A percentile compares a stretch with the other conserved stretches of the same genome.
Conservation (phyloP, 192 early-diverging fungal genomes). For the Podila minutissima region DNA sequence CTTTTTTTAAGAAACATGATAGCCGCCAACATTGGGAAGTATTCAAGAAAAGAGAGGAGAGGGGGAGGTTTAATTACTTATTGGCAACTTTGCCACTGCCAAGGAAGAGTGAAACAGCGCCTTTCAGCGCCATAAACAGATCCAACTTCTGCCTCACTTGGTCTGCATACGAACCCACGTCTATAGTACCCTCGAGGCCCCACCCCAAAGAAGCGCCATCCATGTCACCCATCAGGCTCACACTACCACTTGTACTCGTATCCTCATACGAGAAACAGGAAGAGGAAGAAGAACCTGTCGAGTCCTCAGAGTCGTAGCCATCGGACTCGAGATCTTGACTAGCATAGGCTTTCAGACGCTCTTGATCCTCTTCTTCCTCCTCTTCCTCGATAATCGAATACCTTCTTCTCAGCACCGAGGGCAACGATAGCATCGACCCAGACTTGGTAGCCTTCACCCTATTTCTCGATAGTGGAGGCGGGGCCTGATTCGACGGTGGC, state of each 20-base stretch:
- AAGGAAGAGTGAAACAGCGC: constrained; percentile 8
- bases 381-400: constrained; percentile 33
- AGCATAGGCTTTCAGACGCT: neutral
- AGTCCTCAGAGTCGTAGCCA: neutral
- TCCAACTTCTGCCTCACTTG: constrained; percentile 9
- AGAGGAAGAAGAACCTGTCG: constrained; percentile 9
- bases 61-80: neutral
- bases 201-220: neutral
- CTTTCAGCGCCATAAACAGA: constrained; percentile 21
- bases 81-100: neutral
- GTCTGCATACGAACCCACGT: constrained; percentile 1
- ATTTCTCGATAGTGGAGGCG: neutral
- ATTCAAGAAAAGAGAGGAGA: no score
- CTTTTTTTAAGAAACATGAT: no score
- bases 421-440: neutral
- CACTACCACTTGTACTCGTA: neutral
- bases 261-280: constrained; percentile 16
- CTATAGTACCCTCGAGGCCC: neutral
- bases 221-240: constrained; percentile 2
- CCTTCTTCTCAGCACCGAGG: constrained; percentile 2
- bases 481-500: neutral
- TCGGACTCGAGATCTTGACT: neutral
- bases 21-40: no score
- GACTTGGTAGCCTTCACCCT: neutral
- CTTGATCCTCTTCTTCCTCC: constrained; percentile 4